Percentiles rank a stretch among this genome's conserved stretches.
These are phyloP conservation scores for Galeopsis tetrahit DNA, from an alignment of 257 asterid genomes.

Conservation along the genomic window DNA sequence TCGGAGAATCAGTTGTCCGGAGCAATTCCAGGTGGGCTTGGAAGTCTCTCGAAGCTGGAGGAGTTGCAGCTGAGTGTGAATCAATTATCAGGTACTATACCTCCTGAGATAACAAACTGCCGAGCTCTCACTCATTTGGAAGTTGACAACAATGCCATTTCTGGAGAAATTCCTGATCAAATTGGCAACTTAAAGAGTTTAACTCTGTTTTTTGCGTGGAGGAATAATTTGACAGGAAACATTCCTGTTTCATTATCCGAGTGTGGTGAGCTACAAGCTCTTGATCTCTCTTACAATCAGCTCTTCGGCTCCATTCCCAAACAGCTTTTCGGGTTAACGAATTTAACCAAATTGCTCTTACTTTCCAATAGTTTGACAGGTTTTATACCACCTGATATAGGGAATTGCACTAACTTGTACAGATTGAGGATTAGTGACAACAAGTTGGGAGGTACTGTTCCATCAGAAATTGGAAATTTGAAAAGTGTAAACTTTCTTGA, in stretches of 20 bases:
- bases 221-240: conserved; percentile 77
- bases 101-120: conserved; percentile 74
- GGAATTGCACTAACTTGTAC: conserved; percentile 82
- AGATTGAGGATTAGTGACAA: conserved; percentile 75
- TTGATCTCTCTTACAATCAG: conserved; percentile 86
- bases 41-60: conserved; percentile 62
- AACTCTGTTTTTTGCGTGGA: conserved; percentile 89
- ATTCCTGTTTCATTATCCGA: conserved; percentile 75
- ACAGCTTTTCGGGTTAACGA: conserved; percentile 60
- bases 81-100: conserved; percentile 78
- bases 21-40: conserved; percentile 66
- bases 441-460: conserved; percentile 80
- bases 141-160: conserved; percentile 77
- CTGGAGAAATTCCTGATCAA: conserved; percentile 74
- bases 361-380: conserved; percentile 81
- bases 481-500: conserved; percentile 74
- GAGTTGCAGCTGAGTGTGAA: conserved; percentile 86
- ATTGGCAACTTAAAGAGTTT: conserved; percentile 64
- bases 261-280: conserved; percentile 75
- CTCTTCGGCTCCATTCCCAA: conserved; percentile 76
- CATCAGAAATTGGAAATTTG: conserved; percentile 81
- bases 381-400: conserved; percentile 81
- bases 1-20: conserved; percentile 82
- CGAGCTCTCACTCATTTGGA: conserved; percentile 72
- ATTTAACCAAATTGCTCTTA: conserved; percentile 75